These are phyloP conservation scores for Cynanchum wilfordii DNA, from an alignment of 257 asterid species.

Conservation along the genomic window DNA sequence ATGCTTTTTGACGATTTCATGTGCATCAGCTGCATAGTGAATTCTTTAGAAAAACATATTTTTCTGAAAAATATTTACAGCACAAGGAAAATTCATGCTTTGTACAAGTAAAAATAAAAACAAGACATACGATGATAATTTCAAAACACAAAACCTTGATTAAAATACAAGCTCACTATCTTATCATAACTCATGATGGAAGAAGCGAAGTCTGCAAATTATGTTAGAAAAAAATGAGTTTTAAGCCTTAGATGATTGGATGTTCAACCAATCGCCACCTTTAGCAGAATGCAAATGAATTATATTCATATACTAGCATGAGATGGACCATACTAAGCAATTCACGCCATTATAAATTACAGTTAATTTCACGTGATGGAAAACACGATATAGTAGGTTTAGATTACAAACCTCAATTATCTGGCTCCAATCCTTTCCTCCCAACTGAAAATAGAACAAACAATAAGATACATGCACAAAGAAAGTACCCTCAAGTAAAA, in stretches of 20 bases:
- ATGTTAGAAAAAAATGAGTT: conserved; percentile 22
- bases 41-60: neutral
- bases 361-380: conserved; percentile 3
- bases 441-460: conserved; percentile 37
- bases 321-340: neutral
- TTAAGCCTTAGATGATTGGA: conserved; percentile 24
- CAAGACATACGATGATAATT: neutral
- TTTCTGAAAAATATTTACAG: neutral
- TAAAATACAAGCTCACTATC: conserved; percentile 18
- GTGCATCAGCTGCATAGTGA: neutral
- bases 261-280: conserved; percentile 24
- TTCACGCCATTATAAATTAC: neutral
- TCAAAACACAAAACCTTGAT: neutral
- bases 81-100: neutral
- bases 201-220: conserved; percentile 27
- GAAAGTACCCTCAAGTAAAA: neutral
- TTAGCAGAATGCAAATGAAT: conserved; percentile 10
- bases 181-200: conserved; percentile 25
- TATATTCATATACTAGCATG: neutral
- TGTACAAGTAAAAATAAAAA: neutral
- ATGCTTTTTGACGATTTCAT: neutral
- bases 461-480: neutral
- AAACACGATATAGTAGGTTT: neutral
- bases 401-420: conserved; percentile 73
- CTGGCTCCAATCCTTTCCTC: conserved; percentile 82